These are phyloP conservation scores for Strobilomyces dryophilus DNA, from an alignment of 768 basidiomycete genomes.

Conservation along the genomic window DNA sequence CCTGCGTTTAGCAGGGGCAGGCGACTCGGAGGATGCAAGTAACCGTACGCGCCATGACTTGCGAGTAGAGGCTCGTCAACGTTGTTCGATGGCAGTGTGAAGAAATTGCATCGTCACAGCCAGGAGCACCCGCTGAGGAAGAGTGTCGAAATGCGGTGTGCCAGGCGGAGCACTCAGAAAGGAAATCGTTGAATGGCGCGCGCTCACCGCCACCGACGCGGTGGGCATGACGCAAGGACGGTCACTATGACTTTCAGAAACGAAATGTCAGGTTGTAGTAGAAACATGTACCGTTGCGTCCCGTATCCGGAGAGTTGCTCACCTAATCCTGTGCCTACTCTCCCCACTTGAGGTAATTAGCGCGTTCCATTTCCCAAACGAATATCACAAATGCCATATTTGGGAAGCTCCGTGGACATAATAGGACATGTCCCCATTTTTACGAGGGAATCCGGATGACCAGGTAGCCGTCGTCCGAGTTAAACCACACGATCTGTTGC, in stretches of 20 bases:
- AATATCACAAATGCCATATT: neutral
- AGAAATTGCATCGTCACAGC: constrained; percentile 31
- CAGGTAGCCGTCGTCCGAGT: constrained; percentile 21
- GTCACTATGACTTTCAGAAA: constrained; percentile 8
- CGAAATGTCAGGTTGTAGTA: constrained; percentile 8
- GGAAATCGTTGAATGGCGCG: constrained; percentile 18
- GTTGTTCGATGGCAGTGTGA: constrained; percentile 30
- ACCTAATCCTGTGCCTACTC: constrained; percentile 26
- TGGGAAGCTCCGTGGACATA: neutral
- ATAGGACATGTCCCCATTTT: neutral
- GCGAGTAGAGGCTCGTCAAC: constrained; percentile 18
- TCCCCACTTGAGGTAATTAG: constrained; percentile 2
- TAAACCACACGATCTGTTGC: constrained; percentile 1
- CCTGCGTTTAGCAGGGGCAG: constrained; percentile 19
- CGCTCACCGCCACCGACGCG: constrained; percentile 29
- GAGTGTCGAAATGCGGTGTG: constrained; percentile 26
- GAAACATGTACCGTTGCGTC: constrained; percentile 6
- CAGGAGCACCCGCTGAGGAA: constrained; percentile 24
- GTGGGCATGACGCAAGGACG: constrained; percentile 24
- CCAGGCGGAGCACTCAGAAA: constrained; percentile 30
- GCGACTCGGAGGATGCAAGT: constrained; percentile 30
- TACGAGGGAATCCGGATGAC: constrained; percentile 10
- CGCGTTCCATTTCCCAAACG: neutral
- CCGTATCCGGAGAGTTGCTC: constrained; percentile 18
- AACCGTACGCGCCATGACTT: constrained; percentile 28